Evolutionary conservation across 257 asterid genomes (phyloP), one percentile per base, ranked within the genome.

Genomic region (Solanum dulcamara): DNA sequence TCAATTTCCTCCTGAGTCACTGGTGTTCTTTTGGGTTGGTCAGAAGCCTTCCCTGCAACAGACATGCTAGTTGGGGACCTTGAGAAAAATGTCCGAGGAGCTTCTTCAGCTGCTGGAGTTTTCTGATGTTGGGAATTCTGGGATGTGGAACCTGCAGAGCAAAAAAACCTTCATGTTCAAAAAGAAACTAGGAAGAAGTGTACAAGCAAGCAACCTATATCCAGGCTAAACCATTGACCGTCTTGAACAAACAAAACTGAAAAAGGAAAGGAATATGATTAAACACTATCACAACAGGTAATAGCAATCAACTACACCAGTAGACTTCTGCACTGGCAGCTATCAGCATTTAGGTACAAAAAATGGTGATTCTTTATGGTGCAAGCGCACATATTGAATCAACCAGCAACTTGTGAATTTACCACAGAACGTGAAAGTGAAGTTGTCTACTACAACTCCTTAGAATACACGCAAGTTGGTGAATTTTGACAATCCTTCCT

Each of bases 21-120:
- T 1, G 97, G 98, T 71, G 98, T 91, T 90, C 99, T 87, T 91
- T 93, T 95, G 60, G 98, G 98, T 89, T 95, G 99, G 86, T 95
- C 98, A 62, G 98, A 94, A 88, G 98, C 99, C 90, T 90, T 96
- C 86, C 98, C 98, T 88, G 96, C 95, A 2, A 88, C 84, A 62
- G 95, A 88, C 81, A 28, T 81, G 89, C 80, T 91, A 83, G 95
- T 87, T 80, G 91, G 87, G 46, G 93, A 87, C 91, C 92, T 90
- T 48, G 95, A 89, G 86, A 93, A 93, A 81, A 95, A 87, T 57
- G 87, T 86, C 62, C 17, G 87, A 83, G 90, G 92, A 85, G 88
- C 88, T 88, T 89, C 93, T 5, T 82, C 91, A 62, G 89, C 86
- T 55, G 68, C 57, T 67, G 95, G 85, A 75, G 86, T 77, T 84